Evolutionary conservation across 2,329 filamentous ascomycete genomes (phyloP).

Genomic region (Canariomyces notabilis): DNA sequence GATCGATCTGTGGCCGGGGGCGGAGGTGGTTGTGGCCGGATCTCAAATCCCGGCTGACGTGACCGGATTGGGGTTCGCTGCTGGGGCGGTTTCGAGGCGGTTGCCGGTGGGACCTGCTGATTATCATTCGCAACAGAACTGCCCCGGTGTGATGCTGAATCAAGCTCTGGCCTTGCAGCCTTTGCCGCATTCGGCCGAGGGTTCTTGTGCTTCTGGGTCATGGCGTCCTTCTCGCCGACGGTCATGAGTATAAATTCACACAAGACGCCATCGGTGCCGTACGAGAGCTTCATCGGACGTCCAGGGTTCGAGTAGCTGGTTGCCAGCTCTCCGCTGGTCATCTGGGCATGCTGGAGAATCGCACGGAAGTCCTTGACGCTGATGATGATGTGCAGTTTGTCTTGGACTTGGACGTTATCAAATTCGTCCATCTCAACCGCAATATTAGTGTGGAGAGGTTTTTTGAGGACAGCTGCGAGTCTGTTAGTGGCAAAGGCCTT

Average conservation of each 20-base stretch:
- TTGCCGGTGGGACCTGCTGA: conserved; percentile 30
- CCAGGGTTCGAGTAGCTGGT: conserved; percentile 67
- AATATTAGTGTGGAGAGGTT: conserved; percentile 75
- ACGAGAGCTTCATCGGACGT: conserved; percentile 67
- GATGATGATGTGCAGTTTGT: conserved; percentile 72
- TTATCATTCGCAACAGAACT: conserved; percentile 30
- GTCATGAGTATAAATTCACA: conserved; percentile 83
- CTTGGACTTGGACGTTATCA: conserved; percentile 66
- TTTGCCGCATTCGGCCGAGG: conserved; percentile 36
- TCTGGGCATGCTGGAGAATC: conserved; percentile 70
- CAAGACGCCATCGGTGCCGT: conserved; percentile 61
- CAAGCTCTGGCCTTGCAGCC: conserved; percentile 39
- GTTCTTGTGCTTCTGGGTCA: conserved; percentile 44
- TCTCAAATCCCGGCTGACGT: conserved; percentile 31
- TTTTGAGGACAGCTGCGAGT: conserved; percentile 63
- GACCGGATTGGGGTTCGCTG: conserved; percentile 36
- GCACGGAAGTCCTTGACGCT: conserved; percentile 80
- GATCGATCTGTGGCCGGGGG: conserved; percentile 38
- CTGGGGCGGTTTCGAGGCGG: conserved; percentile 31
- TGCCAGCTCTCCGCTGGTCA: conserved; percentile 59
- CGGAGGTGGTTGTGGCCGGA: conserved; percentile 38
- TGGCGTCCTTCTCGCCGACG: conserved; percentile 58
- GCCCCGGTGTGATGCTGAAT: conserved; percentile 42
- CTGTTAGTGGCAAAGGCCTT: conserved; percentile 14
- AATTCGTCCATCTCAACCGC: conserved; percentile 73